Percentiles rank a stretch among this genome's conserved stretches.
These are phyloP conservation scores for Cladophialophora carrionii DNA, from an alignment of 2,329 filamentous ascomycete genomes.

Conservation along the genomic window DNA sequence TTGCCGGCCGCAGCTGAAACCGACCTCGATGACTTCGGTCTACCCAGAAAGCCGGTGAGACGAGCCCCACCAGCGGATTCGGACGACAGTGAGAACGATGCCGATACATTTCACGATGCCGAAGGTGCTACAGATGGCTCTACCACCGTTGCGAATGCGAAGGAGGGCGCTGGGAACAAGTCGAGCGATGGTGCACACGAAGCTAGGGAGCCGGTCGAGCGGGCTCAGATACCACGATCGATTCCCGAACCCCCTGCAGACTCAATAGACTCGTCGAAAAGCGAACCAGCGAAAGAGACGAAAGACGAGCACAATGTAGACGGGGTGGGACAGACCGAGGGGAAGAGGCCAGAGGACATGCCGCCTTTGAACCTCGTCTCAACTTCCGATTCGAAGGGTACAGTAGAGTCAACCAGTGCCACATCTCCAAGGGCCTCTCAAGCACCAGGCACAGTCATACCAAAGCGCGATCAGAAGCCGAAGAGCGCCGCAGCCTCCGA, in stretches of 20 bases:
- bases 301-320: neutral
- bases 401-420: neutral
- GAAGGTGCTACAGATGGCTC: constrained; percentile 37
- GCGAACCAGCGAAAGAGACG: constrained; percentile 1
- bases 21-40: constrained; percentile 71
- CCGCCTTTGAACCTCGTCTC: constrained; percentile 21
- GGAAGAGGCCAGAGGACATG: neutral
- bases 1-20: constrained; percentile 1
- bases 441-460: constrained; percentile 37
- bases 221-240: neutral
- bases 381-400: constrained; percentile 34
- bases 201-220: constrained; percentile 1
- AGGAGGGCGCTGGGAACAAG: neutral
- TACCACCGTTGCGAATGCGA: constrained; percentile 26
- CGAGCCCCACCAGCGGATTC: constrained; percentile 9
- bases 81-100: constrained; percentile 48
- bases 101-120: constrained; percentile 46
- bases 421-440: constrained; percentile 16
- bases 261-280: neutral
- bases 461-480: constrained; percentile 47
- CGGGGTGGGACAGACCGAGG: neutral
- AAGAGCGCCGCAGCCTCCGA: constrained; percentile 64
- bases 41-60: constrained; percentile 58
- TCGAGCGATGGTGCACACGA: constrained; percentile 1
- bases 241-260: neutral